phyloP scores from a whole-genome alignment of 1,284 basidiomycete genomes.

The Kalmanozyma brasiliensis region DNA sequence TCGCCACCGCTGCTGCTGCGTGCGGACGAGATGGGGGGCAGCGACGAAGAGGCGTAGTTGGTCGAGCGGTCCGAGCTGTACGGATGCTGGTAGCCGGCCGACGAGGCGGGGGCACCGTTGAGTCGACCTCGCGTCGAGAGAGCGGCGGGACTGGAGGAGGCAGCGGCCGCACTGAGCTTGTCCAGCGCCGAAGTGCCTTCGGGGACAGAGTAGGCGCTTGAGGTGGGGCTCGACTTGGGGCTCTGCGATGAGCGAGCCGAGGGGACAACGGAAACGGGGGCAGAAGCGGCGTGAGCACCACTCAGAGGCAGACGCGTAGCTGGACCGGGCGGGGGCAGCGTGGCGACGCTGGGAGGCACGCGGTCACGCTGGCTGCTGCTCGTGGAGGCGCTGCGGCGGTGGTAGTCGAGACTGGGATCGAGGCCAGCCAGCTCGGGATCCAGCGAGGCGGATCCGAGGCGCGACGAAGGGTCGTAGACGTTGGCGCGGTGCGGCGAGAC shows the following conservation, averaged over 20 bases:
- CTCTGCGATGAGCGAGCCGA: conserved; percentile 51
- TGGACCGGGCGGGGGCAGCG: conserved; percentile 19
- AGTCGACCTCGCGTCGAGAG: conserved; percentile 29
- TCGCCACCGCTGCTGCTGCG: conserved; percentile 26
- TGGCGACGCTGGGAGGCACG: conserved; percentile 15
- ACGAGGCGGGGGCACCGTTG: conserved; percentile 12
- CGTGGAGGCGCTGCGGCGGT: conserved; percentile 40
- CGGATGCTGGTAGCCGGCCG: conserved; percentile 42
- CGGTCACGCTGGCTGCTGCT: conserved; percentile 45
- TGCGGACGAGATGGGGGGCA: conserved; percentile 47
- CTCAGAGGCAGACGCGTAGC: conserved; percentile 7
- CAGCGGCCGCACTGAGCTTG: conserved; percentile 31
- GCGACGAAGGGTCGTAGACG: conserved; percentile 25
- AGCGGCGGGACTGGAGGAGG: conserved; percentile 13
- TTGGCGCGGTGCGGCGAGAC: conserved; percentile 30
- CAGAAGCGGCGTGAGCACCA: conserved; percentile 27
- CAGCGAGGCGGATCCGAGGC: conserved; percentile 23
- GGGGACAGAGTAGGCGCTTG: conserved; percentile 40
- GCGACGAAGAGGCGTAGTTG: conserved; percentile 33
- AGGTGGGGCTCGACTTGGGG: conserved; percentile 50
- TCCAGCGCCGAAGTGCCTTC: conserved; percentile 42
- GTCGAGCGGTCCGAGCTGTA: conserved; percentile 53
- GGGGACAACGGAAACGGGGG: conserved; percentile 36
- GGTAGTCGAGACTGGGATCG: conserved; percentile 21
- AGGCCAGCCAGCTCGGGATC: conserved; percentile 38